Conservation (phyloP, 305 asterid species). For the Plantago lanceolata region DNA sequence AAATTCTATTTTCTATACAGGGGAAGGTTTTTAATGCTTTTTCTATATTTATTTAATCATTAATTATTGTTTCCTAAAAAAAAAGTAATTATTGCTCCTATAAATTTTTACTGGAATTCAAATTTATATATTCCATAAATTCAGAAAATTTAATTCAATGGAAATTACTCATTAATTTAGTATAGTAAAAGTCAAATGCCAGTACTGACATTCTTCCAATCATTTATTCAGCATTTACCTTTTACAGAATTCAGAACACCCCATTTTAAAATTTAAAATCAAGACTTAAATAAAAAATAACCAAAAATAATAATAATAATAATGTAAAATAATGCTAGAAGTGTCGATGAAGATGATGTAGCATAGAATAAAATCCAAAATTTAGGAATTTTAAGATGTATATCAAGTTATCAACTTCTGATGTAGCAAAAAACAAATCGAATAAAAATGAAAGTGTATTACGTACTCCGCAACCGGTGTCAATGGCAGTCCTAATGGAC, state of each 20-base stretch:
- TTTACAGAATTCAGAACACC: neutral
- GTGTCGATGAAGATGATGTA: no score
- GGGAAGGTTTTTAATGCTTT: neutral
- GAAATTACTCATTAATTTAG: neutral
- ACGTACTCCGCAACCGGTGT: constrained; percentile 56
- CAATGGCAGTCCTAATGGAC: constrained; percentile 49
- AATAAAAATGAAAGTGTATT: neutral
- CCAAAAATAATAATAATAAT: no score
- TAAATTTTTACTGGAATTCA: no score
- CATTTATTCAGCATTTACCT: neutral
- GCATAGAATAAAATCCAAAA: neutral
- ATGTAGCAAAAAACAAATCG: neutral
- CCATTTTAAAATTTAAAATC: neutral
- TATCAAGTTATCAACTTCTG: neutral
- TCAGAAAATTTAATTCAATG: neutral
- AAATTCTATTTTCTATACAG: neutral
- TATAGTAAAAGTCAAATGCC: neutral
- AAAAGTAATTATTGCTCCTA: no score
- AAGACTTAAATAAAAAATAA: neutral
- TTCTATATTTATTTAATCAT: neutral
- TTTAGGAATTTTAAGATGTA: no score
- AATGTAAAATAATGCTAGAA: no score
- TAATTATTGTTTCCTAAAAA: neutral
- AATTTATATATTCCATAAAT: neutral
- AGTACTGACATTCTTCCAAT: no score